Conservation (phyloP, 805 yeast genomes). For the Ogataea wickerhamii region DNA sequence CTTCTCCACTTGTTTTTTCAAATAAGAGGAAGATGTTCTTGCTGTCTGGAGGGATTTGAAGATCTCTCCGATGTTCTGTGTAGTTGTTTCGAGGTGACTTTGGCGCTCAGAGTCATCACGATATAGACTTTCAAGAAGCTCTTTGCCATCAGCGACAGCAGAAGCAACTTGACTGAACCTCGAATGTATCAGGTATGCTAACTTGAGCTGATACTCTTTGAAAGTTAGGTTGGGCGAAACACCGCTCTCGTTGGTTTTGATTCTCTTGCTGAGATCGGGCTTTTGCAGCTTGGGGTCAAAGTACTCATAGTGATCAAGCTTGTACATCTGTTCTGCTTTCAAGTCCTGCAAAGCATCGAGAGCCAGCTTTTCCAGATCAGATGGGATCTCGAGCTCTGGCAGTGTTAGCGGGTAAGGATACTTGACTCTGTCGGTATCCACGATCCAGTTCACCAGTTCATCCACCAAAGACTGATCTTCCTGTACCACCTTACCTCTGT, state of each 20-base stretch:
- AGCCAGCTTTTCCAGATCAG: constrained; percentile 16
- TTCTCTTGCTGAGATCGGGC: constrained; percentile 16
- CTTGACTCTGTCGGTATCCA: constrained; percentile 9
- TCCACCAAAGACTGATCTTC: constrained; percentile 17
- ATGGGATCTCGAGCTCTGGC: constrained; percentile 14
- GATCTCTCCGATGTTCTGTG: constrained; percentile 37
- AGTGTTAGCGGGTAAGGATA: constrained; percentile 19
- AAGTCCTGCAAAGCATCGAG: constrained; percentile 18
- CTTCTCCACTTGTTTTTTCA: constrained; percentile 31
- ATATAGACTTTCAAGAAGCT: constrained; percentile 27
- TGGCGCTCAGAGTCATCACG: constrained; percentile 40
- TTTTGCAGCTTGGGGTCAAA: constrained; percentile 14
- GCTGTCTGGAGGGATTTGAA: constrained; percentile 37
- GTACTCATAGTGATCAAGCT: constrained; percentile 16
- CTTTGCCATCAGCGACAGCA: constrained; percentile 21
- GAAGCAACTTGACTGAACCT: constrained; percentile 30
- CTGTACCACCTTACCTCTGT: constrained; percentile 13
- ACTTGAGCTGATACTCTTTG: constrained; percentile 31
- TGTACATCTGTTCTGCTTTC: constrained; percentile 10
- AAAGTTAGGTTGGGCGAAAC: constrained; percentile 7
- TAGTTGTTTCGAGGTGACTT: constrained; percentile 35
- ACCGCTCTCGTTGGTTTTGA: constrained; percentile 18
- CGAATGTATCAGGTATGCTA: constrained; percentile 37
- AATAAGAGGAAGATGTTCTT: constrained; percentile 29
- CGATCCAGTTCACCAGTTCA: constrained; percentile 30